These are phyloP conservation scores for Podospora didyma DNA, from an alignment of 495 filamentous ascomycete species.

Conservation along the genomic window DNA sequence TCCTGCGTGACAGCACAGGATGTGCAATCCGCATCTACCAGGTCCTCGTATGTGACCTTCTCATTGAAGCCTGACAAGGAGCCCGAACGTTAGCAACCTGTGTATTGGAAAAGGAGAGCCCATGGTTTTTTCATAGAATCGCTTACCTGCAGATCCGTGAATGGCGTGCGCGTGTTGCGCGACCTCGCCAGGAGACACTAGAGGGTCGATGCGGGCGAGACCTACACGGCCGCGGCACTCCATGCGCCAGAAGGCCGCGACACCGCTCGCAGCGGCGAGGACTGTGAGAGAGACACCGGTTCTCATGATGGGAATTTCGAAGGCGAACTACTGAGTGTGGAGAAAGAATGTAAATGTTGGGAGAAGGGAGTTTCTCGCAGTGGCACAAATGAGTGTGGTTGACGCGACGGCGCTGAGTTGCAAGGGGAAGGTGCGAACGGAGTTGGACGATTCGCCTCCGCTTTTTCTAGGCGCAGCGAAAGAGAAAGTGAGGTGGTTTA, in stretches of 20 bases:
- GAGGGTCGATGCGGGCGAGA: slow-evolving; percentile 67
- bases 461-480: neutral
- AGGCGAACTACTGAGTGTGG: neutral
- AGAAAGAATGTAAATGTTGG: neutral
- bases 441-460: neutral
- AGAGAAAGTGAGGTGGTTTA: neutral
- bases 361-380: neutral
- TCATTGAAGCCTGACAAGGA: slow-evolving; percentile 43
- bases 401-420: neutral
- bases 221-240: slow-evolving; percentile 67
- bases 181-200: slow-evolving; percentile 54
- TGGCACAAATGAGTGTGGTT: neutral
- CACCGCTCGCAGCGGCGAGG: slow-evolving; percentile 27
- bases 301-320: slow-evolving; percentile 26
- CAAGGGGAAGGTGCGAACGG: neutral
- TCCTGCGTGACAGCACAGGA: slow-evolving; percentile 62
- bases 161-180: slow-evolving; percentile 72
- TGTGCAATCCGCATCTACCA: slow-evolving; percentile 54
- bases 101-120: neutral
- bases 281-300: slow-evolving; percentile 18
- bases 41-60: slow-evolving; percentile 42
- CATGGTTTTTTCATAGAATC: neutral
- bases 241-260: slow-evolving; percentile 83
- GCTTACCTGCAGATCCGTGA: slow-evolving; percentile 60
- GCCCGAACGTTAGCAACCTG: slow-evolving; percentile 3